Percentiles rank a stretch among this genome's conserved stretches.
These are phyloP conservation scores for Fusarium heterosporum DNA, from an alignment of 2,329 filamentous ascomycete species.

Conservation along the genomic window DNA sequence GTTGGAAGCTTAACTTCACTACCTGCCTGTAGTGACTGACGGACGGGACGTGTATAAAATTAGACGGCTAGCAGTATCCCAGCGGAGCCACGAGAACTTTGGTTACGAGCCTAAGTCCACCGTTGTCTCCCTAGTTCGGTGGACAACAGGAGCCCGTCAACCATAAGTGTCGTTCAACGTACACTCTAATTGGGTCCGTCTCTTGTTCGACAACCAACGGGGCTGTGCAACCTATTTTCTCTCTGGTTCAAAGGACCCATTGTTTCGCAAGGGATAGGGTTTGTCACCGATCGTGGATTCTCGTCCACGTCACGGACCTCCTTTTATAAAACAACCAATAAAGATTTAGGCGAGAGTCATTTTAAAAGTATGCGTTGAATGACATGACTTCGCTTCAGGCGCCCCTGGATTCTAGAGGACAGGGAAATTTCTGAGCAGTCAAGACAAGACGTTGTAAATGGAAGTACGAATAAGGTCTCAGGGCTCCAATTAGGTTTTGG, in stretches of 20 bases:
- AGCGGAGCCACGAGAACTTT: conserved; percentile 29
- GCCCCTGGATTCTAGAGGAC: conserved; percentile 17
- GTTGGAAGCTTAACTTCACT: conserved; percentile 3
- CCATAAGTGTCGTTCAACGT: background rate
- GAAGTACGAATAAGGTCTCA: conserved; percentile 26
- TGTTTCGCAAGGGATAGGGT: conserved; percentile 35
- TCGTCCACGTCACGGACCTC: conserved; percentile 44
- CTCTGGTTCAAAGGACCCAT: conserved; percentile 14
- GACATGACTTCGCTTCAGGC: background rate
- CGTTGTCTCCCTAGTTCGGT: conserved; percentile 4
- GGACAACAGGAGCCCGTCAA: background rate
- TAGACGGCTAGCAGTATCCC: conserved; percentile 17
- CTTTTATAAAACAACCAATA: conserved; percentile 39
- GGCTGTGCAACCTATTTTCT: conserved; percentile 37
- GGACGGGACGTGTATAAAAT: conserved; percentile 23
- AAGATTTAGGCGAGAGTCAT: conserved; percentile 38
- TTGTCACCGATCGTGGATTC: conserved; percentile 29
- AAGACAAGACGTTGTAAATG: background rate
- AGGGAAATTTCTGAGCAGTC: background rate
- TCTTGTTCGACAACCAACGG: conserved; percentile 19
- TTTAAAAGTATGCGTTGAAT: conserved; percentile 2
- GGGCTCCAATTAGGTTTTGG: conserved; percentile 22
- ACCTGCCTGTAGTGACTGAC: no score
- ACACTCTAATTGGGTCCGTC: conserved; percentile 26
- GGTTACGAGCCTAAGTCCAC: conserved; percentile 40